phyloP scores from a whole-genome alignment of 2,329 filamentous ascomycete species.

The Colletotrichum scovillei region DNA sequence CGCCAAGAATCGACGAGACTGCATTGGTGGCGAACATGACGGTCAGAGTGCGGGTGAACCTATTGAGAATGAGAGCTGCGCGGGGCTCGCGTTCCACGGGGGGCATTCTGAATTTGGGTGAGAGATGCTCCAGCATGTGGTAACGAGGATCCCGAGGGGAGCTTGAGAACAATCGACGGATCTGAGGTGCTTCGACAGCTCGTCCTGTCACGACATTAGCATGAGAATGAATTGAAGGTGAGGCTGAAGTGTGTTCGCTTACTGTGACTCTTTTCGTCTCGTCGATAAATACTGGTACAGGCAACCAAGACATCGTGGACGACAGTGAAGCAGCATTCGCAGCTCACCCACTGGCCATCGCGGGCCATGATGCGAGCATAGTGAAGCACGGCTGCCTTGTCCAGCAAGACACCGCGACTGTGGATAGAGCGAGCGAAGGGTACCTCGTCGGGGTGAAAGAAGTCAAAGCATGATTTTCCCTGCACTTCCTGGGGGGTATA shows the following conservation, averaged over 20 bases:
- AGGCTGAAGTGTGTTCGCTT: slow-evolving; percentile 46
- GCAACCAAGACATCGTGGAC: slow-evolving; percentile 90
- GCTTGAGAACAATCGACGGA: slow-evolving; percentile 83
- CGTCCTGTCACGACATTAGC: slow-evolving; percentile 60
- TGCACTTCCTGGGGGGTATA: slow-evolving; percentile 81
- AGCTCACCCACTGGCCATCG: slow-evolving; percentile 78
- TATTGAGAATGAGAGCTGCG: slow-evolving; percentile 86
- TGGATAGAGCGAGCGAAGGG: slow-evolving; percentile 80
- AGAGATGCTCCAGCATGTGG: slow-evolving; percentile 89
- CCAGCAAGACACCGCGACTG: slow-evolving; percentile 77
- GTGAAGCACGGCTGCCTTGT: slow-evolving; percentile 86
- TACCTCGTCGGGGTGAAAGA: slow-evolving; percentile 85
- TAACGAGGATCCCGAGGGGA: slow-evolving; percentile 87
- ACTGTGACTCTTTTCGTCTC: slow-evolving; percentile 79
- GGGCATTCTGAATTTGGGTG: slow-evolving; percentile 78
- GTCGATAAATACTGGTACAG: slow-evolving; percentile 81
- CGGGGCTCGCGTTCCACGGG: slow-evolving; percentile 79
- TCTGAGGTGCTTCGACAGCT: slow-evolving; percentile 80
- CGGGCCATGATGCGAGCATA: slow-evolving; percentile 80
- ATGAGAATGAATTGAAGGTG: neutral
- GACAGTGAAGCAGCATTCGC: slow-evolving; percentile 90
- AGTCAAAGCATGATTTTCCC: slow-evolving; percentile 84
- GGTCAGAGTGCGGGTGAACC: slow-evolving; percentile 84
- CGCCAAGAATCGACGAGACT: slow-evolving; percentile 79
- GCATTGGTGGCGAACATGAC: slow-evolving; percentile 90